Evolutionary conservation across 805 yeast species (phyloP).

Genomic region (Cyberlindnera mississippiensis): DNA sequence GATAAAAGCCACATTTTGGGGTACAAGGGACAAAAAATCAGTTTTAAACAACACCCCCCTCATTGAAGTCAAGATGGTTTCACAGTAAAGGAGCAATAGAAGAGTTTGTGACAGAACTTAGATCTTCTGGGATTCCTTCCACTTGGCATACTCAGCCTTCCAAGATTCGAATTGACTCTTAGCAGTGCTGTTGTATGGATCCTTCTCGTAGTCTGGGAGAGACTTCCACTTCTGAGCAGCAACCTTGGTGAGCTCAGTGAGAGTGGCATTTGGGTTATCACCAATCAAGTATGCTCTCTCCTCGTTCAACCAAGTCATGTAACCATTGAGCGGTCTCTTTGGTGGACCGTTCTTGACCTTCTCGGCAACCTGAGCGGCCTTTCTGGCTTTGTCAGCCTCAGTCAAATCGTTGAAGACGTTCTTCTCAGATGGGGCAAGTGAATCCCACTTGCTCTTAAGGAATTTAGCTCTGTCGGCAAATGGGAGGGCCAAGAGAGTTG

Average conservation of each 20-base stretch:
- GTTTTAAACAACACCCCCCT: not conserved
- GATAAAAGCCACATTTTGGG: not conserved
- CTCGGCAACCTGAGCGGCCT: conserved; percentile 11
- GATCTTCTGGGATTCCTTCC: conserved; percentile 30
- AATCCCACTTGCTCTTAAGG: conserved; percentile 14
- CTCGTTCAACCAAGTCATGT: conserved; percentile 14
- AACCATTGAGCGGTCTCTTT: conserved; percentile 22
- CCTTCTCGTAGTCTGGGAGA: conserved; percentile 67
- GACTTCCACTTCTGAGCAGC: conserved; percentile 93
- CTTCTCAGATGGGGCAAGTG: conserved; percentile 12
- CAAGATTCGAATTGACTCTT: conserved; percentile 31
- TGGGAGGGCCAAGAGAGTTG: conserved; percentile 10
- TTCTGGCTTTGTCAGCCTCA: conserved; percentile 16
- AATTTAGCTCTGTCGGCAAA: conserved; percentile 15
- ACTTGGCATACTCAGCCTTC: conserved; percentile 33
- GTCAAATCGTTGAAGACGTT: conserved; percentile 10
- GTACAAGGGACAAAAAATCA: not conserved
- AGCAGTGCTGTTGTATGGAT: conserved; percentile 30
- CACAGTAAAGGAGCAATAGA: too few species aligned
- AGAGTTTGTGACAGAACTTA: not conserved
- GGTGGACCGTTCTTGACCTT: conserved; percentile 16
- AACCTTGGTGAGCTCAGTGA: conserved; percentile 44
- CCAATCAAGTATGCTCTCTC: conserved; percentile 11
- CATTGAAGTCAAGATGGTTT: not conserved
- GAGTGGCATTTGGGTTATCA: conserved; percentile 16